Conservation (phyloP, 2,329 filamentous ascomycete genomes). For the Alternaria sp. region DNA sequence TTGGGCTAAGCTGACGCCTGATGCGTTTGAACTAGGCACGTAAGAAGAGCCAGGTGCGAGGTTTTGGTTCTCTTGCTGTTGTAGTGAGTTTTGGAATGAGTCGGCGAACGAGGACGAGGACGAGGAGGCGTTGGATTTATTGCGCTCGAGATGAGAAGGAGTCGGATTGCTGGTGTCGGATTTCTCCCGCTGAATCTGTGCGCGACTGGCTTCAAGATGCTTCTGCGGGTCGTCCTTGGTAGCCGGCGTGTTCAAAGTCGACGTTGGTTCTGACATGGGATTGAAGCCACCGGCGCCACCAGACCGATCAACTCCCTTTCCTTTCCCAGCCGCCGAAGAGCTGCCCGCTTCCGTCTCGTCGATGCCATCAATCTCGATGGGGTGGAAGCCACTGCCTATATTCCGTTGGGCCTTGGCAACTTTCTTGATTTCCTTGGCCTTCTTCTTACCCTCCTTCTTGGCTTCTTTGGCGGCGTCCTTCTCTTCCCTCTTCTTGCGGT, state of each 20-base stretch:
- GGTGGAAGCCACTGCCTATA: conserved; percentile 54
- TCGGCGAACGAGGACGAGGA: conserved; percentile 78
- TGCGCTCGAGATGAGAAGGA: conserved; percentile 59
- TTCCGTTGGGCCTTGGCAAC: conserved; percentile 72
- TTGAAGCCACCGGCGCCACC: conserved; percentile 49
- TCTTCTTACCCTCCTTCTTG: conserved; percentile 84
- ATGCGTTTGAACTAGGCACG: conserved; percentile 60
- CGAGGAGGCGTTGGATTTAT: conserved; percentile 87
- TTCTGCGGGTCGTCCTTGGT: conserved; percentile 50
- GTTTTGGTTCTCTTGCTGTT: conserved; percentile 31
- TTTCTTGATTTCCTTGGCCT: conserved; percentile 69
- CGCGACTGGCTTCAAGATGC: conserved; percentile 55
- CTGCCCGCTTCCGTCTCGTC: conserved; percentile 34
- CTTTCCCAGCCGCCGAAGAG: conserved; percentile 50
- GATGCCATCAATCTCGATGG: conserved; percentile 60
- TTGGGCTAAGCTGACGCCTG: conserved; percentile 54
- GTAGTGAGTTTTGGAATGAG: conserved; percentile 56
- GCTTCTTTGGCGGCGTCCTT: conserved; percentile 81
- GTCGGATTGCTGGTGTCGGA: conserved; percentile 50
- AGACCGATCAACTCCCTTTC: conserved; percentile 55
- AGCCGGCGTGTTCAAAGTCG: conserved; percentile 47
- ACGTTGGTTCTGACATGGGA: conserved; percentile 51
- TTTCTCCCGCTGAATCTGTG: conserved; percentile 47
- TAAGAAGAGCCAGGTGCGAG: conserved; percentile 52
- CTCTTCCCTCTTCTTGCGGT: conserved; percentile 83